A percentile compares a stretch with the other conserved stretches of the same genome.
phyloP scores from a whole-genome alignment of 2,329 filamentous ascomycete genomes.

The Chaetomiaceae sp. region DNA sequence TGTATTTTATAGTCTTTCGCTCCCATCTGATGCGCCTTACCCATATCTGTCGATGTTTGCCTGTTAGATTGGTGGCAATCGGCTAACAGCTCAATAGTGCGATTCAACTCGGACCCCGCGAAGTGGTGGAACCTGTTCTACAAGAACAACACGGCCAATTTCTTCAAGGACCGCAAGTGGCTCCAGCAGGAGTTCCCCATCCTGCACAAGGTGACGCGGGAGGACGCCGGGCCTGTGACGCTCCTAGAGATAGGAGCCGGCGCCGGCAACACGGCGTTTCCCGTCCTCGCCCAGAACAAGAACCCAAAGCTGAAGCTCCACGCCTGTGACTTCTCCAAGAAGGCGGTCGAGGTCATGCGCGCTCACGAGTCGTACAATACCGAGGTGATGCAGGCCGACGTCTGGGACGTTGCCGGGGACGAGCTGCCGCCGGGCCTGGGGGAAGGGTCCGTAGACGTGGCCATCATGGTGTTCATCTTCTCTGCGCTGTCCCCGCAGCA shows the following conservation, averaged over 20 bases:
- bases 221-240: slow-evolving; percentile 63
- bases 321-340: slow-evolving; percentile 95
- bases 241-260: slow-evolving; percentile 91
- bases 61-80: slow-evolving; percentile 4
- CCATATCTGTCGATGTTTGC: slow-evolving; percentile 10
- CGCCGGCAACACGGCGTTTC: slow-evolving; percentile 94
- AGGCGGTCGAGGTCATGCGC: slow-evolving; percentile 89
- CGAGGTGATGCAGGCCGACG: slow-evolving; percentile 74
- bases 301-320: slow-evolving; percentile 80
- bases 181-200: slow-evolving; percentile 92
- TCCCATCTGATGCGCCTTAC: slow-evolving; percentile 58
- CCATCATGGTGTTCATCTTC: slow-evolving; percentile 96
- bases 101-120: slow-evolving; percentile 85
- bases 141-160: slow-evolving; percentile 94
- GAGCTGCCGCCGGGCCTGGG: slow-evolving; percentile 70
- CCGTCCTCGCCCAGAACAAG: slow-evolving; percentile 76
- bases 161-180: slow-evolving; percentile 99
- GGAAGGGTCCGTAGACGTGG: slow-evolving; percentile 81
- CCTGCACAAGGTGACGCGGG: slow-evolving; percentile 67
- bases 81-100: slow-evolving; percentile 51
- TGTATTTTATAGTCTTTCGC: slow-evolving; percentile 62
- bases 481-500: slow-evolving; percentile 81
- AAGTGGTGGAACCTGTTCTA: slow-evolving; percentile 99
- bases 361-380: slow-evolving; percentile 70
- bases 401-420: slow-evolving; percentile 82